Percentiles rank a stretch among this genome's conserved stretches.
Evolutionary conservation across 331 rosid species (phyloP).

Genomic region (Saraca asoca): DNA sequence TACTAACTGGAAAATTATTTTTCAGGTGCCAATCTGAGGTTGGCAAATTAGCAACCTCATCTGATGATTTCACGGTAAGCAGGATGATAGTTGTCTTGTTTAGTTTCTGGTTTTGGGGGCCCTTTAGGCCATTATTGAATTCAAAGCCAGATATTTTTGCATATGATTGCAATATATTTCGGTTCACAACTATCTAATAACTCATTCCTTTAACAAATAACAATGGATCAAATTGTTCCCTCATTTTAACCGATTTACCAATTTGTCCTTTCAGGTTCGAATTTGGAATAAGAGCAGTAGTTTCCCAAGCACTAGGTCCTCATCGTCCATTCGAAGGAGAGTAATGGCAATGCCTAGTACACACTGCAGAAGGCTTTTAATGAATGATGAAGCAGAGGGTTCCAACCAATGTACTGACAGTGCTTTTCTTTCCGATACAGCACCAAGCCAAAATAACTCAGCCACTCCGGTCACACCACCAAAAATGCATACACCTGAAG

Average conservation of each 20-base stretch:
- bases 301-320: constrained; percentile 38
- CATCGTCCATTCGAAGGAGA: constrained; percentile 69
- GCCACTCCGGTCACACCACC: constrained; percentile 48
- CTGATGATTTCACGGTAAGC: constrained; percentile 90
- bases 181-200: neutral
- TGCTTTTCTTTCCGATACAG: constrained; percentile 30
- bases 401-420: constrained; percentile 33
- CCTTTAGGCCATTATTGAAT: constrained; percentile 1
- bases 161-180: neutral
- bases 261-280: constrained; percentile 56
- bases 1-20: constrained; percentile 24
- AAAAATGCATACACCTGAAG: constrained; percentile 54
- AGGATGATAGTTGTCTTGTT: neutral
- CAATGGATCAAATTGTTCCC: neutral
- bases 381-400: constrained; percentile 34
- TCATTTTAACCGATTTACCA: constrained; percentile 7
- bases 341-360: constrained; percentile 71
- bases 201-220: neutral
- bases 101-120: neutral
- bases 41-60: constrained; percentile 78
- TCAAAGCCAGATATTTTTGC: constrained; percentile 8
- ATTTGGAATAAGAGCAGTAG: constrained; percentile 57
- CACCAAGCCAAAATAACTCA: constrained; percentile 14
- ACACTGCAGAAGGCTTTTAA: constrained; percentile 54
- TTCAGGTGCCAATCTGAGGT: constrained; percentile 66